Evolutionary conservation across 441 rosid genomes (phyloP), one percentile per base, ranked within the genome.

Genomic region (Biscutella laevigata): DNA sequence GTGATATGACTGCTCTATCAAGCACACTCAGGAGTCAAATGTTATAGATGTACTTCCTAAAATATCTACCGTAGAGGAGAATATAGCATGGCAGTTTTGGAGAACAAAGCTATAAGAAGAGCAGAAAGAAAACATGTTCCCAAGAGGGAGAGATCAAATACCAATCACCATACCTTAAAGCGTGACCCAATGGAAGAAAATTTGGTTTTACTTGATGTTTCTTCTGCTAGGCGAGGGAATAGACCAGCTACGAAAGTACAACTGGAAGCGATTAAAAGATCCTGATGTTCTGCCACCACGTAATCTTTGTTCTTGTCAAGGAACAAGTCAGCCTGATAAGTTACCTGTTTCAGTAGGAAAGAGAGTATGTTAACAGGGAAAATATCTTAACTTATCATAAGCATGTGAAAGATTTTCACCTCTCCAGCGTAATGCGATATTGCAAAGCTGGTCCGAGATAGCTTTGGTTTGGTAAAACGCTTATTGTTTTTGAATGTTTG

Each of bases 271-370:
- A 77, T 74, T 81, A 94, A 77, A 53, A 94, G 86, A 79, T 66
- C 96, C 62, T 94, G 99, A 79, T 94, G 99, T 70, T 94, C 99
- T 44, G 99, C 99, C 68, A 94, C 96, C 13, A 94, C 95, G 64
- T 94, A 94, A 73, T 94, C 99, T 73, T 94, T 94, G 77, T 94
- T 94, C 76, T 94, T 89, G 74, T 94, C 99, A 53, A 94, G 94
- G 74, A 94, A 94, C 74, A 63, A 77, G 71, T 94, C 95, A 21
- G 99, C 96, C 82, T 71, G 82, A 81, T 94, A 94, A 39, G 63
- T 67, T 35, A 94, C 99, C 99, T 94, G 61, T 54, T 52, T 44
- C 39, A 62, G 57, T 21, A 55, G 33, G 56, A 48, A 22, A 28
- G 9, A 53, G 57, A 16, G 22, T 52, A 55, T 32, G 63, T 53